Conservation (phyloP, 345 rosid species). For the Cardiospermum halicacabum region DNA sequence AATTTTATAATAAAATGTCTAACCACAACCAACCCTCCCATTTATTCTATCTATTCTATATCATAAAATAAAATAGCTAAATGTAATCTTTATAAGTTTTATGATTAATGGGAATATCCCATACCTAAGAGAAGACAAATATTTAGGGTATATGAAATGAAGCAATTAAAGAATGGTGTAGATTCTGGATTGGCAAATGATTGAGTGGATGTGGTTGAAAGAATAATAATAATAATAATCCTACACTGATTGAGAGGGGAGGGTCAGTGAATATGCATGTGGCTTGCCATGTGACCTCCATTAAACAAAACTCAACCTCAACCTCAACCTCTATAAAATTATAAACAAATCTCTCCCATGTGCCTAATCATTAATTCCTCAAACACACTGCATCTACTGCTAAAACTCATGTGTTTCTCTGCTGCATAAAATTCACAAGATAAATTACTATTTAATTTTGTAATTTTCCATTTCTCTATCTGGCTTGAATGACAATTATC, state of each 20-base stretch:
- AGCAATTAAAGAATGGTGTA: no score
- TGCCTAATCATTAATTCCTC: conserved; percentile 37
- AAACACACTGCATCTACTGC: conserved; percentile 20
- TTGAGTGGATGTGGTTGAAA: conserved; percentile 8
- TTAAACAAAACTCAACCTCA: conserved; percentile 23
- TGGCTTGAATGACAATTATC: no score
- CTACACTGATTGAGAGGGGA: conserved; percentile 4
- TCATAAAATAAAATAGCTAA: no score
- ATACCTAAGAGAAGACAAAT: no score
- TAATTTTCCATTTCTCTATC: not conserved
- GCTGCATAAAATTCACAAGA: conserved; percentile 11
- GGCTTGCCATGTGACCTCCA: conserved; percentile 43
- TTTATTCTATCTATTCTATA: no score
- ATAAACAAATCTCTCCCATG: conserved; percentile 40
- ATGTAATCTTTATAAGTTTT: no score
- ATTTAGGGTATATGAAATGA: no score
- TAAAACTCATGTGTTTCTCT: conserved; percentile 18
- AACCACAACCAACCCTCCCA: no score
- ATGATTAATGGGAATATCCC: no score
- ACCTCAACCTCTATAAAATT: conserved; percentile 12
- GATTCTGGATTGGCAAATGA: no score
- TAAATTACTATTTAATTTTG: conserved; percentile 7
- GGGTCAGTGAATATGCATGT: conserved; percentile 33
- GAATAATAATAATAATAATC: no score
- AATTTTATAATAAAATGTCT: no score